Conservation (phyloP, 345 rosid species). For the Rhodomyrtus tomentosa region DNA sequence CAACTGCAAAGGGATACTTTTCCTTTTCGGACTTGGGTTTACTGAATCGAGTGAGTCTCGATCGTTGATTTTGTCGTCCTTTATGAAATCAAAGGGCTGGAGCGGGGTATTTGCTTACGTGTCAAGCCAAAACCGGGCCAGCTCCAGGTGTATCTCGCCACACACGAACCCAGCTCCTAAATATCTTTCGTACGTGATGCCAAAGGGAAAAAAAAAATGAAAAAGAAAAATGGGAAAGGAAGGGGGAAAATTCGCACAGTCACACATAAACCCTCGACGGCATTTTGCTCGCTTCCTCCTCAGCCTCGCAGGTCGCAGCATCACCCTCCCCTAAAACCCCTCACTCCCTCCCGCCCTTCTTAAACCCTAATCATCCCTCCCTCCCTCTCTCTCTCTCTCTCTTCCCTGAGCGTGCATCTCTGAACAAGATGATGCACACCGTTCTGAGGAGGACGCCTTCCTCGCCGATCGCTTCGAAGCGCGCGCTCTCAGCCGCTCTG, state of each 20-base stretch:
- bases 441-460: slow-evolving; percentile 25
- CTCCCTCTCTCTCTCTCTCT: not conserved
- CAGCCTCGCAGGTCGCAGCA: not conserved
- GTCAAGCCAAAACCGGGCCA: too few relatives aligned
- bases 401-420: not conserved
- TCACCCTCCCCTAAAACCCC: not conserved
- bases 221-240: not conserved
- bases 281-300: not conserved
- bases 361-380: slow-evolving; percentile 26
- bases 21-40: not conserved
- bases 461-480: slow-evolving; percentile 8
- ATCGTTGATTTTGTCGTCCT: not conserved
- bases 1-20: not conserved
- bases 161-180: not conserved
- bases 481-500: slow-evolving; percentile 18
- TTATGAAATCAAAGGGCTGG: not conserved
- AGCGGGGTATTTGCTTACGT: not conserved
- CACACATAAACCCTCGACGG: not conserved
- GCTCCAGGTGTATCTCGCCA: not conserved
- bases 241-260: not conserved
- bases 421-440: slow-evolving; percentile 26
- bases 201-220: not conserved
- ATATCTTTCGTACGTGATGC: not conserved
- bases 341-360: not conserved
- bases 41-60: not conserved